Evolutionary conservation across 179 eudicot species (phyloP).

Genomic region (Spinacia oleracea): DNA sequence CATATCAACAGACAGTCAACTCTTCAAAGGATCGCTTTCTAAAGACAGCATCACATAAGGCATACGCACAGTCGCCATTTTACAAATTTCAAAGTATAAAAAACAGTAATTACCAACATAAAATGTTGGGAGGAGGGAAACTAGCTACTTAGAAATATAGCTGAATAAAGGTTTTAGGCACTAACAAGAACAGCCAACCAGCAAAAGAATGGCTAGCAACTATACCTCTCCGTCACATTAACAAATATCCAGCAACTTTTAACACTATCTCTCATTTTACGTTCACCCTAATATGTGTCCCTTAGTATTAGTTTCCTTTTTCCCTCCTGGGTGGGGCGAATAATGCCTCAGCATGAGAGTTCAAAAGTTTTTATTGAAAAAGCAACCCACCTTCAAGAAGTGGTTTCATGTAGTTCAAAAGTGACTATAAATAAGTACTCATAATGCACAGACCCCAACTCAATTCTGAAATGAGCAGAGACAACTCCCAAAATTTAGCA

Average conservation of each 20-base stretch:
- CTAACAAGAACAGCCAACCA: not conserved
- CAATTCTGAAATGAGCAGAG: not conserved
- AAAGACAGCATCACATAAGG: not conserved
- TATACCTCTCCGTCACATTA: not conserved
- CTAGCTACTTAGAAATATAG: not conserved
- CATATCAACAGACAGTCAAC: not conserved
- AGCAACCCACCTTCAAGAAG: not conserved
- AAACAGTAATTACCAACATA: not conserved
- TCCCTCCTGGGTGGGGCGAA: not conserved
- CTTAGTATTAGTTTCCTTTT: no score
- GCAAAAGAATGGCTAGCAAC: not conserved
- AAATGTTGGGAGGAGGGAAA: not conserved
- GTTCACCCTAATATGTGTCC: no score
- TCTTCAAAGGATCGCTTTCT: not conserved
- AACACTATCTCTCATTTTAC: not conserved
- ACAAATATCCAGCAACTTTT: not conserved
- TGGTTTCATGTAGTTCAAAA: not conserved
- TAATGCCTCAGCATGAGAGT: not conserved
- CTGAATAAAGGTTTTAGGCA: not conserved
- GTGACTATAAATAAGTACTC: not conserved
- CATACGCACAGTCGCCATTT: not conserved
- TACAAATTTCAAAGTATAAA: not conserved
- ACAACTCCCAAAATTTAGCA: not conserved
- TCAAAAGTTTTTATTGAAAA: not conserved
- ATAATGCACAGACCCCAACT: not conserved